Percentiles rank a stretch among this genome's conserved stretches.
phyloP scores from a whole-genome alignment of 805 yeast genomes.

The Candida quercuum region DNA sequence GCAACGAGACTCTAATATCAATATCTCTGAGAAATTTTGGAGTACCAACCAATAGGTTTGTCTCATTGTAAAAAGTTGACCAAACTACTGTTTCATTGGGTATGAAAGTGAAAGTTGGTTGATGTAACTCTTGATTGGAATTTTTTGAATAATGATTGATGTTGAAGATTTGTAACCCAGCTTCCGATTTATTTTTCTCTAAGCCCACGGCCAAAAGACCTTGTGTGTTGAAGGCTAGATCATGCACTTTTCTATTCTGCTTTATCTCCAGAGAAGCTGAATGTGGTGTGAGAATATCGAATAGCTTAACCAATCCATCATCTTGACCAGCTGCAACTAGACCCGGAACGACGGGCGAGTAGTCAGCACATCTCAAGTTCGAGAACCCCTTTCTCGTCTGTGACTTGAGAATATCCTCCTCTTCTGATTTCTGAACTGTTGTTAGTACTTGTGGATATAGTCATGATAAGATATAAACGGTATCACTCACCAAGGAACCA shows the following conservation, averaged over 20 bases:
- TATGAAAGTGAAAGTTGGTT: conserved; percentile 52
- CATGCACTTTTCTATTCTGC: conserved; percentile 69
- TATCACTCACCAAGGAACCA: conserved; percentile 23
- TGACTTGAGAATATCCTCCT: conserved; percentile 48
- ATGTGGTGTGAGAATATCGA: conserved; percentile 45
- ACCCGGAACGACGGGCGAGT: conserved; percentile 51
- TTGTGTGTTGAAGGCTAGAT: conserved; percentile 60
- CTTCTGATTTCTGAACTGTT: conserved; percentile 18
- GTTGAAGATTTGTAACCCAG: conserved; percentile 78
- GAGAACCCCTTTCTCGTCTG: conserved; percentile 58
- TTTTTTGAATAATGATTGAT: conserved; percentile 50
- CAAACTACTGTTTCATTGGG: conserved; percentile 74
- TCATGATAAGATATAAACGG: background rate
- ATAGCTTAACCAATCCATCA: conserved; percentile 59
- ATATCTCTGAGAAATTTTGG: conserved; percentile 73
- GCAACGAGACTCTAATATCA: conserved; percentile 62
- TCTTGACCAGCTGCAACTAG: conserved; percentile 69
- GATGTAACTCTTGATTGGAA: conserved; percentile 44
- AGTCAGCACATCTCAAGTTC: conserved; percentile 60
- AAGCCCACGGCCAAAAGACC: conserved; percentile 73
- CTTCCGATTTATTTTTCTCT: conserved; percentile 57
- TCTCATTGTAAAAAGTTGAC: conserved; percentile 57
- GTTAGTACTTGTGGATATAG: background rate
- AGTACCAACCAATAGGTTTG: conserved; percentile 64
- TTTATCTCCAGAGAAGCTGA: conserved; percentile 26